Base-by-base conservation (phyloP, 2,329 filamentous ascomycete species). In the Neonectria neomacrospora region DNA sequence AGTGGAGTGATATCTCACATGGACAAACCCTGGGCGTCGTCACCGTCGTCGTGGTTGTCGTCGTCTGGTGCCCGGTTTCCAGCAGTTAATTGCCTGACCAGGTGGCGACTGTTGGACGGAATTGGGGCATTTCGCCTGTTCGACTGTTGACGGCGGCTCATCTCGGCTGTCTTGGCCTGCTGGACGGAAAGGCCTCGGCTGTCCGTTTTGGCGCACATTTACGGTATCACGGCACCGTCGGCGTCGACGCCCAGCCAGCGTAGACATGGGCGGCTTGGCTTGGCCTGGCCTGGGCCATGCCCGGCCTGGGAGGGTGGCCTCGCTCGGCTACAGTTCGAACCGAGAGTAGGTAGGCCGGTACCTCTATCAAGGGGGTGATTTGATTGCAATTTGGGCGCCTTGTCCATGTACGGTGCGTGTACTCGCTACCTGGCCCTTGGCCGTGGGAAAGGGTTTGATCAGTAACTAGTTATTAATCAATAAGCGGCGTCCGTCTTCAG, bases 141-240 rank as follows among this genome's bases (percentile, higher is more conserved):
- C 47, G 47, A 20, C n/a, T 32, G 26, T 50, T 50, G 47, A 22
- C 47, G 9, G 47, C 20, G n/a, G 47, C 26, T 63, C 64, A 69
- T 65, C 44, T 67, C 55, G 18, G 47, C 39, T 58, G 58, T 63
- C 60, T 69, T 67, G 67, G 63, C 59, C 34, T 42, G 23, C 22
- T 18, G n/a, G 47, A 30, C 37, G 41, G 18, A 42, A 26, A 51
- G 30, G 9, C 53, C 30, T 67, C 50, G 64, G 45, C 57, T 69
- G 53, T 50, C 47, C 47, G 47, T 32, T 50, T 50, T 32, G 47
- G 47, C 22, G 23, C 22, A 32, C 18, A 48, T 32, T 32, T 12
- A 50, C 44, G 44, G 44, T 48, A 48, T 48, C 22, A 32, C 47
- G 47, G 47, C 47, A 50, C 47, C 12, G 47, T 50, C 47, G 47